Evolutionary conservation across 1,284 basidiomycete genomes (phyloP).

Genomic region (Pseudomicrostroma phylloplanum): DNA sequence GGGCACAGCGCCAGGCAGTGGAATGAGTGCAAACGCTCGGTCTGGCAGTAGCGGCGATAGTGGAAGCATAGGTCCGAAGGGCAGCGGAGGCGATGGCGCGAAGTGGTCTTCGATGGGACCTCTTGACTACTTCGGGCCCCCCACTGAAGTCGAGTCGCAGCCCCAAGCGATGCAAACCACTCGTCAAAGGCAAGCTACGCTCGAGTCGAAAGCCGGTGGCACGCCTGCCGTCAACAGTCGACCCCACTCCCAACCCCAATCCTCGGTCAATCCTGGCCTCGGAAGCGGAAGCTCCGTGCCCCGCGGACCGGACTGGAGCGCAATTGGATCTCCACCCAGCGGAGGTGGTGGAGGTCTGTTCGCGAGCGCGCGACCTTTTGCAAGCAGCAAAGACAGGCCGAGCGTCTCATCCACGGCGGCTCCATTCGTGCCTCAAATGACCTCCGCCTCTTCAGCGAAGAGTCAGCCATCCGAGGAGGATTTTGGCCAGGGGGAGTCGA

Average conservation of each 20-base stretch:
- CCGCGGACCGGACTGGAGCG: conserved; percentile 28
- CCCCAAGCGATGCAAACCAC: neutral
- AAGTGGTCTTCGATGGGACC: conserved; percentile 39
- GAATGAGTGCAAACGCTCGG: neutral
- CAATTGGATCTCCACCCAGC: conserved; percentile 28
- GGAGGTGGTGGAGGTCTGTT: conserved; percentile 12
- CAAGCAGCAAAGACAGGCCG: neutral
- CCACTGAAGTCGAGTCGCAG: neutral
- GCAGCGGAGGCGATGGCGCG: conserved; percentile 6
- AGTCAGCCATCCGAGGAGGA: conserved; percentile 17
- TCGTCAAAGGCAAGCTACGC: no score
- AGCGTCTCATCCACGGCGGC: neutral
- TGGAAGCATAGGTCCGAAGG: neutral
- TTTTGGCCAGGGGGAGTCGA: conserved; percentile 18
- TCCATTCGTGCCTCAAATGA: neutral
- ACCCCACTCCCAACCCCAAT: neutral
- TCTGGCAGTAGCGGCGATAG: neutral
- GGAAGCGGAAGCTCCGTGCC: no score
- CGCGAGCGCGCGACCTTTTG: conserved; percentile 5
- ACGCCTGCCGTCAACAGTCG: neutral
- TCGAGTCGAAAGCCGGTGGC: no score
- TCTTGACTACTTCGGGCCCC: conserved; percentile 33
- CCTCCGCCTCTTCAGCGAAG: neutral
- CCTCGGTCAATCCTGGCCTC: no score
- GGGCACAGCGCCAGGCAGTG: neutral